phyloP scores from a whole-genome alignment of 2,329 filamentous ascomycete genomes.

The Cercospora berteroae region DNA sequence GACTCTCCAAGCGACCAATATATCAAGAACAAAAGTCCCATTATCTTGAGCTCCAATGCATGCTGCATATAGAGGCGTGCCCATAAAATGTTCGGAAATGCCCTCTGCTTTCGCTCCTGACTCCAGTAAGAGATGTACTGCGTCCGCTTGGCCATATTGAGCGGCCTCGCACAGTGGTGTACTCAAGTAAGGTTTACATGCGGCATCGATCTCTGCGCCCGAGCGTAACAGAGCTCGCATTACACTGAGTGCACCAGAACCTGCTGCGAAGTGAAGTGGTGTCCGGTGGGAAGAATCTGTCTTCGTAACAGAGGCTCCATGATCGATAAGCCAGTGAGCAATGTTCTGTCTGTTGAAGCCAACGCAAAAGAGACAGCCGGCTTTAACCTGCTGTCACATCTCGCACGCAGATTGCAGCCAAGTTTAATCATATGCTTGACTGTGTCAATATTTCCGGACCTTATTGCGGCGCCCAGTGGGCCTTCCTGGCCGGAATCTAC shows the following conservation, averaged over 20 bases:
- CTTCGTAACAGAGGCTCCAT: not conserved
- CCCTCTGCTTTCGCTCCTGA: not conserved
- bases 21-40: not conserved
- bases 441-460: not conserved
- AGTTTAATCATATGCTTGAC: not conserved
- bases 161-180: not conserved
- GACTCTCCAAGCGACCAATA: not conserved
- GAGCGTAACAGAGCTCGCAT: not conserved
- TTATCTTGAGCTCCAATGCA: not conserved
- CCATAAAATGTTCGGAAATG: not conserved
- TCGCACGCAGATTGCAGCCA: not conserved
- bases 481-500: no score
- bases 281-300: not conserved
- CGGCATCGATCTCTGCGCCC: not conserved
- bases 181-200: not conserved
- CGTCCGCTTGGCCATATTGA: not conserved
- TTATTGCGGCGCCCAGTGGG: not conserved
- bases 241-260: not conserved
- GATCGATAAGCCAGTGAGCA: not conserved
- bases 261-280: not conserved
- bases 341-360: not conserved
- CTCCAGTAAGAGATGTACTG: not conserved
- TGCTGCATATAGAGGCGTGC: not conserved
- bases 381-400: rapidly evolving
- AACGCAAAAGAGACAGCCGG: not conserved